Base-by-base conservation (phyloP, 208 protist species). In the Herpetomonas samuelpessoai region DNA sequence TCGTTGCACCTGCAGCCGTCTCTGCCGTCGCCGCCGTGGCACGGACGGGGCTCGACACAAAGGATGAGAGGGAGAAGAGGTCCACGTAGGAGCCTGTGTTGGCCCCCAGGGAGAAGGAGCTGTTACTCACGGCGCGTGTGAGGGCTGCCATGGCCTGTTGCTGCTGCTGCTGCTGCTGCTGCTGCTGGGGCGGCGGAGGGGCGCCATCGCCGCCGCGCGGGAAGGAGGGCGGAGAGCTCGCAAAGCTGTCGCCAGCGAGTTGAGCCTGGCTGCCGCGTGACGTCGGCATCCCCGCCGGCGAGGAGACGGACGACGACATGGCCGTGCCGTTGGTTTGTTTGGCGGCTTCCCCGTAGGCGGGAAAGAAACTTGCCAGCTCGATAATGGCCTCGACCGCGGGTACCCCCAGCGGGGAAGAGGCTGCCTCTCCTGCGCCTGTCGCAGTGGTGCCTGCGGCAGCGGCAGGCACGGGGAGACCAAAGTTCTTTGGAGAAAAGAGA, bases 401-500 rank as follows among this genome's bases (percentile, higher is more conserved):
- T 27, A 52, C 48, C 28, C 69, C 54, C 26, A 53, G 73, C 55
- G 60, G 51, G 9, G 59, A 44, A 3, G 63, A 25, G 2, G 54
- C n/a, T 2, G 53, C 35, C 21, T 56, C 22, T 22, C 50, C 49
- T 22, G 31, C 26, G n/a, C n/a, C n/a, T n/a, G n/a, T n/a, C 0
- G 53, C 26, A 14, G 41, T 7, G 50, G 55, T 64, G 24, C 30
- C 30, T 19, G 60, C 55, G 27, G 44, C 41, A 35, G 45, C 44
- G n/a, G 29, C 38, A 19, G 68, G 66, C 41, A 69, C 64, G 1
- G 77, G 41, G 12, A 86, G 57, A 51, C 72, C 74, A 55, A 88
- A 94, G 61, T 91, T 88, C 46, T 80, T 81, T 16, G 88, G 84
- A 38, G 63, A 85, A 58, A 87, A 94, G 14, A 94, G 71, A 68